Base-by-base conservation (phyloP, 129 eudicot genomes). In the Deinandra increscens region DNA sequence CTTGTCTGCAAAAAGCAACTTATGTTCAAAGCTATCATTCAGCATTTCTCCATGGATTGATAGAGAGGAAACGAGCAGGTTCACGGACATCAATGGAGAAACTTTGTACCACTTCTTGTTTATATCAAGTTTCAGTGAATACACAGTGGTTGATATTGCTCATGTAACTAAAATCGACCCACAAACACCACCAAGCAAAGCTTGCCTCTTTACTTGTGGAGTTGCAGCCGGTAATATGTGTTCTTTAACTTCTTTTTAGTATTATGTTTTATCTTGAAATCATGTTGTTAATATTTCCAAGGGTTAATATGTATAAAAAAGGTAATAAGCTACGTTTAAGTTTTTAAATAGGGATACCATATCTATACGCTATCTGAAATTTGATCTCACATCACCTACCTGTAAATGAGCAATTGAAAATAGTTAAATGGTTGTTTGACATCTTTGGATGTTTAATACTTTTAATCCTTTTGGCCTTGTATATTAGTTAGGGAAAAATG, bases 121-220 rank as follows among this genome's bases (percentile, higher is more conserved):
- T 62, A 75, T 89, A 48, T 94, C 99, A 15, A 94, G 93, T 65
- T 94, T 94, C 59, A 78, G 81, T 7, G 90, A 94, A 75, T 94
- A 94, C 69, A 94, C 99, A 8, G 99, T 94, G 18, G 87, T 89
- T 17, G 96, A 94, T 42, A 66, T 89, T 69, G 92, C 87, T 49
- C 86, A 85, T 74, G 37, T 87, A 4, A 79, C 79, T 14, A 94
- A 94, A 74, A 64, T 87, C 18, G 89, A 85, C 39, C 84, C 95
- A 36, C 49, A 82, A 46, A 80, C 78, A 34, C 99, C 99, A 23
- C 84, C 99, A 19, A 79, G 87, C n/a, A 71, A 84, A 75, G 99
- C 93, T 7, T 89, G 97, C 76, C 93, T 94, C 65, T 82, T 94
- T 20, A 83, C 93, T 68, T 94, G 99, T 76, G 99, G 99, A 26